A percentile compares a stretch with the other conserved stretches of the same genome.
These are phyloP conservation scores for Aegilops longissima DNA, from an alignment of 176 grass and related monocot genomes.

Conservation along the genomic window DNA sequence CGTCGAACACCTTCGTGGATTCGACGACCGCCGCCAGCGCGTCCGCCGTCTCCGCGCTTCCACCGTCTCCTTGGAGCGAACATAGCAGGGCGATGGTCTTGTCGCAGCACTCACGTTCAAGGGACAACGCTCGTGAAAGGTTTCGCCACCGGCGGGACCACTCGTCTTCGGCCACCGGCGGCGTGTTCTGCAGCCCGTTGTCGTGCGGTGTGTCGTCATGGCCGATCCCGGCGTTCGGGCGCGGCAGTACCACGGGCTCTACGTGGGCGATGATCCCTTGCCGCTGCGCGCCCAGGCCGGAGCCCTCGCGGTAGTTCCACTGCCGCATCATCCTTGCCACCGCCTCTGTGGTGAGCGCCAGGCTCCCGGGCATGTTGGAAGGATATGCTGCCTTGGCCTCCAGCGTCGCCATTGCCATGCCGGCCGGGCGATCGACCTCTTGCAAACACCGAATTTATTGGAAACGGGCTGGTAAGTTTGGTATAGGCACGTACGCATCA, in stretches of 20 bases:
- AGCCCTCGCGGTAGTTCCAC: not conserved
- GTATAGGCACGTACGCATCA: too few relatives aligned
- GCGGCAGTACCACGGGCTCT: too few relatives aligned
- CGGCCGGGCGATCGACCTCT: not conserved
- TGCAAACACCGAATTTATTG: not conserved
- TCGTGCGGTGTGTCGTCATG: not conserved
- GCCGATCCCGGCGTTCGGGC: not conserved
- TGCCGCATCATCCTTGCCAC: not conserved
- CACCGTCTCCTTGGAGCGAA: not conserved
- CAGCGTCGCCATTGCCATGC: not conserved
- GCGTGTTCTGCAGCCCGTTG: not conserved
- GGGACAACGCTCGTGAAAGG: not conserved
- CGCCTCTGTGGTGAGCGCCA: not conserved
- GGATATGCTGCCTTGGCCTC: not conserved
- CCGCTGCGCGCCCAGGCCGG: not conserved
- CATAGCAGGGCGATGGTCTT: fast-evolving
- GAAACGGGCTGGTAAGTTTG: too few relatives aligned
- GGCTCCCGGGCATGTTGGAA: not conserved
- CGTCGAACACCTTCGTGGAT: not conserved
- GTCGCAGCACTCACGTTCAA: not conserved
- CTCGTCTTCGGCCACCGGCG: not conserved
- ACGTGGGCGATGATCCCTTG: not conserved
- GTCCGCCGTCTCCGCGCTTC: not conserved
- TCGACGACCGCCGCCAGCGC: not conserved
- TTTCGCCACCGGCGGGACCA: not conserved